These are phyloP conservation scores for Huiozyma sinensis DNA, from an alignment of 805 yeast genomes.

Conservation along the genomic window DNA sequence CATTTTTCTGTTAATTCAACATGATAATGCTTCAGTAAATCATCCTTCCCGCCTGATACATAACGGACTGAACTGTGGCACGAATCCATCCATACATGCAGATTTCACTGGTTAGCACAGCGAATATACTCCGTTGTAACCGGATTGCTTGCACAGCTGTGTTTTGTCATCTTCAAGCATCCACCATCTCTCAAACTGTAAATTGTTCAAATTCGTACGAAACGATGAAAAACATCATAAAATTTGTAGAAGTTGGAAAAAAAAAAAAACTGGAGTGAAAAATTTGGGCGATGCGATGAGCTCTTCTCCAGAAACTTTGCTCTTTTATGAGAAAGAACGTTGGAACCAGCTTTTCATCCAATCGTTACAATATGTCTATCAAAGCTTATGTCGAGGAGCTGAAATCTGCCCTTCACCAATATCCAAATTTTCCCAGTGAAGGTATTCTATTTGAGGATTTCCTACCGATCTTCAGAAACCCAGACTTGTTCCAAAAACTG, in stretches of 20 bases:
- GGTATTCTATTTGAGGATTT: constrained; percentile 95
- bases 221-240: too few species aligned
- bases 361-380: constrained; percentile 15
- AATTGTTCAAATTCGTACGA: too few species aligned
- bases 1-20: constrained; percentile 17
- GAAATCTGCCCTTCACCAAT: constrained; percentile 53
- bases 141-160: too few species aligned
- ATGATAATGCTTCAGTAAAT: constrained; percentile 13
- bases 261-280: too few species aligned
- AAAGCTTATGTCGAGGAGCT: constrained; percentile 34
- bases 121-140: too few species aligned
- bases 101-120: not conserved
- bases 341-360: too few species aligned
- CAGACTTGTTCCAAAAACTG: constrained; percentile 69
- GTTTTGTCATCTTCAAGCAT: too few species aligned
- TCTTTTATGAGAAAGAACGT: too few species aligned
- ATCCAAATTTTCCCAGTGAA: constrained; percentile 87
- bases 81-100: not conserved
- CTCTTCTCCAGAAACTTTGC: too few species aligned
- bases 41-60: not conserved
- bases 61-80: not conserved
- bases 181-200: too few species aligned
- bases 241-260: too few species aligned
- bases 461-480: constrained; percentile 82
- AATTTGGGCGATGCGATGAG: too few species aligned